phyloP scores from a whole-genome alignment of 768 basidiomycete species.

The Mycena crocata region DNA sequence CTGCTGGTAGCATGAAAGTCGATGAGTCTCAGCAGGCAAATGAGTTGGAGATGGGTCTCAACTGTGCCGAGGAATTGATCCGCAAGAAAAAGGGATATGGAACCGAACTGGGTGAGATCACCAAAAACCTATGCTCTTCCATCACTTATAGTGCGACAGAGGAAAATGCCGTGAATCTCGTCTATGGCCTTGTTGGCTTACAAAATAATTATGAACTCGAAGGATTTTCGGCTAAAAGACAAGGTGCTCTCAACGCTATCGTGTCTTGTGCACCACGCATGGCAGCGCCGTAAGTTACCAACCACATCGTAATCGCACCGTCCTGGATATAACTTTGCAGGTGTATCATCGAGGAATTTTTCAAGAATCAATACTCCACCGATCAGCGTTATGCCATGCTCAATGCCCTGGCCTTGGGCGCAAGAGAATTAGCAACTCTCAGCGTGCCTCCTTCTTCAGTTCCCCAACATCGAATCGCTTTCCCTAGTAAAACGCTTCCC shows the following conservation, averaged over 20 bases:
- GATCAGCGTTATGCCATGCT: constrained; percentile 88
- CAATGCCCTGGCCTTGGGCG: constrained; percentile 87
- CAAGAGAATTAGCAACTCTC: constrained; percentile 79
- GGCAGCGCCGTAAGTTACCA: constrained; percentile 79
- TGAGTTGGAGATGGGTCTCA: constrained; percentile 83
- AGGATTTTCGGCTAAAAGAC: constrained; percentile 79
- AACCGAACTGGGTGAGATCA: constrained; percentile 81
- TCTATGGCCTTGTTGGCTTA: constrained; percentile 76
- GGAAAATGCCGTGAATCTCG: constrained; percentile 90
- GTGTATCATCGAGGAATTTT: constrained; percentile 90
- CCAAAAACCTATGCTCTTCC: background rate
- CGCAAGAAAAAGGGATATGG: constrained; percentile 88
- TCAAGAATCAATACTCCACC: constrained; percentile 91
- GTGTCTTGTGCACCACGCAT: constrained; percentile 82
- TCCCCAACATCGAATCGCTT: constrained; percentile 56
- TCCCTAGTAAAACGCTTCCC: constrained; percentile 88
- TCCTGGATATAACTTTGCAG: constrained; percentile 51
- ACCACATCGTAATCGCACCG: background rate
- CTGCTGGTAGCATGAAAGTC: constrained; percentile 60
- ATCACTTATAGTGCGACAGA: constrained; percentile 55
- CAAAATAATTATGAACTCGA: constrained; percentile 90
- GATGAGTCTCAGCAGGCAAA: constrained; percentile 75
- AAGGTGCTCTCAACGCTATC: constrained; percentile 82
- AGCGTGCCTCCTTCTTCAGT: constrained; percentile 49
- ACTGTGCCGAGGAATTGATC: constrained; percentile 84